phyloP scores from a whole-genome alignment of 805 yeast genomes.

The Metschnikowia lochheadii region DNA sequence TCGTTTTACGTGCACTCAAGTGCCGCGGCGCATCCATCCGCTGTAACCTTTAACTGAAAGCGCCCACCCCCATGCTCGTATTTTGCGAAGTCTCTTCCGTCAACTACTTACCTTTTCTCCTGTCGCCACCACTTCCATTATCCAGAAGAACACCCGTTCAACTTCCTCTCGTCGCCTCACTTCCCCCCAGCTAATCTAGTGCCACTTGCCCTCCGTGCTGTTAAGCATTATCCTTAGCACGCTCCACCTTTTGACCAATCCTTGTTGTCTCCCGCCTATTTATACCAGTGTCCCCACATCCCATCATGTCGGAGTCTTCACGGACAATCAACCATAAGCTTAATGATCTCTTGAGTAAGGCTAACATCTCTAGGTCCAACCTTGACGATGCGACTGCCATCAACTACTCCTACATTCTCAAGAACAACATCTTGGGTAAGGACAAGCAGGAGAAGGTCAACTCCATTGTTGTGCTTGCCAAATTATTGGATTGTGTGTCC shows the following conservation, averaged over 20 bases:
- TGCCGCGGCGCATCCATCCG: neutral
- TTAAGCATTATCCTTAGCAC: neutral
- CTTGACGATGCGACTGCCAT: constrained; percentile 32
- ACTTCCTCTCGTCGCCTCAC: neutral
- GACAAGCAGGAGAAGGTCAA: constrained; percentile 50
- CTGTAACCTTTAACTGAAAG: neutral
- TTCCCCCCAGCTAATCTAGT: neutral
- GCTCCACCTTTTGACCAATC: neutral
- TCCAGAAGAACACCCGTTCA: neutral
- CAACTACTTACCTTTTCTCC: neutral
- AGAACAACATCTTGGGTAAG: constrained; percentile 40
- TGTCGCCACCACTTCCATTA: neutral
- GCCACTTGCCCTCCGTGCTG: neutral
- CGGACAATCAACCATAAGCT: constrained; percentile 42
- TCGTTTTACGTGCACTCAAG: constrained; percentile 1
- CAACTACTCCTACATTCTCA: constrained; percentile 34
- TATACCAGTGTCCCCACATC: neutral
- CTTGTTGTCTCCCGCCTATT: neutral
- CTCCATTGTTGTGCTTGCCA: constrained; percentile 51
- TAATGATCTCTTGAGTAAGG: constrained; percentile 39
- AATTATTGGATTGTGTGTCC: constrained; percentile 41
- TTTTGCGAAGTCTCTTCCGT: constrained; percentile 1
- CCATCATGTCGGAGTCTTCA: constrained; percentile 36
- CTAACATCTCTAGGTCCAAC: constrained; percentile 25
- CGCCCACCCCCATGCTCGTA: constrained; percentile 2